phyloP scores from a whole-genome alignment of 1,284 basidiomycete genomes.

The Ganoderma lucidum region DNA sequence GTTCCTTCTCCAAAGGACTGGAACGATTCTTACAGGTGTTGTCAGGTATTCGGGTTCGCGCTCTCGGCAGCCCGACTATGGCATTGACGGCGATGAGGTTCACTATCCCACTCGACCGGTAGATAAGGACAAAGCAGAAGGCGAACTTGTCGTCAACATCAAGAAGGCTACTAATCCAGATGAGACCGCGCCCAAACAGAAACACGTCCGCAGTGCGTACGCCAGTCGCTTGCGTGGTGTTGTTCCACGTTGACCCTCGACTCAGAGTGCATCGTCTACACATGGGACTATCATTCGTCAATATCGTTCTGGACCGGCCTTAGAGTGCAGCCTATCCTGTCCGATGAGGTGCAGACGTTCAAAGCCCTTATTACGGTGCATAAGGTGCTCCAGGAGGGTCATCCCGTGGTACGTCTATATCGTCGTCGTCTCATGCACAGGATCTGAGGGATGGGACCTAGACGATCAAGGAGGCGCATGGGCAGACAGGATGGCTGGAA shows the following conservation, averaged over 20 bases:
- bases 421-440: not conserved
- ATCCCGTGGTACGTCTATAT: conserved; percentile 77
- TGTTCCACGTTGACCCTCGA: conserved; percentile 8
- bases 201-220: conserved; percentile 92
- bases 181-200: conserved; percentile 94
- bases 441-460: conserved; percentile 42
- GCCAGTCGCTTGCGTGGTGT: not conserved
- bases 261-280: conserved; percentile 95
- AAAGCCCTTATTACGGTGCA: conserved; percentile 96
- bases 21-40: not conserved
- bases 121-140: conserved; percentile 96
- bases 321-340: conserved; percentile 92
- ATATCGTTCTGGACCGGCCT: conserved; percentile 97
- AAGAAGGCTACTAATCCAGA: conserved; percentile 97
- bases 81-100: conserved; percentile 77
- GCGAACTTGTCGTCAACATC: conserved; percentile 91
- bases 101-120: conserved; percentile 96
- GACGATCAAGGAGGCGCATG: conserved; percentile 95
- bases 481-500: conserved; percentile 96
- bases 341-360: conserved; percentile 97
- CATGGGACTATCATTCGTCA: conserved; percentile 98
- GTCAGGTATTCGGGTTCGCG: conserved; percentile 45
- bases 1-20: too few species aligned
- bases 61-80: conserved; percentile 54
- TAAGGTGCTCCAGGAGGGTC: conserved; percentile 95